Evolutionary conservation across 2,329 filamentous ascomycete species (phyloP).

Genomic region (Aspergillus tanneri): DNA sequence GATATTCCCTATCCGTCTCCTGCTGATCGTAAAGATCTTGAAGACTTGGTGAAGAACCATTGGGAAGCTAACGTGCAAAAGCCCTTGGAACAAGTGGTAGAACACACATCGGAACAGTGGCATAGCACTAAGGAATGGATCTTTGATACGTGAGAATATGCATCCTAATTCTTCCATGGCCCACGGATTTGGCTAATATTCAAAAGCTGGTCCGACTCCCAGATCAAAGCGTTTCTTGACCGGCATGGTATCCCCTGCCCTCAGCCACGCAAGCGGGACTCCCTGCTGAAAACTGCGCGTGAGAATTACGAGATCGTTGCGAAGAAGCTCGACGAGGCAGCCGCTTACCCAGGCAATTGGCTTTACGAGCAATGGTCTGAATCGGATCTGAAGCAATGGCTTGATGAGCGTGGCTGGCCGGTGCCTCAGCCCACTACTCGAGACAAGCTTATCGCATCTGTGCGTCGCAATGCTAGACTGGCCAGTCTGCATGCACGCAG

Average conservation of each 20-base stretch:
- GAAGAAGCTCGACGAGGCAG: slow-evolving; percentile 71
- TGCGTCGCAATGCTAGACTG: slow-evolving; percentile 86
- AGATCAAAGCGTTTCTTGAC: slow-evolving; percentile 90
- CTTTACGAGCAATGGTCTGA: slow-evolving; percentile 88
- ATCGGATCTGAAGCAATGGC: slow-evolving; percentile 90
- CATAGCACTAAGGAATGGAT: slow-evolving; percentile 81
- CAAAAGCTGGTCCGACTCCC: slow-evolving; percentile 81
- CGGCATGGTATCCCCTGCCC: slow-evolving; percentile 83
- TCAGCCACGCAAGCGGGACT: slow-evolving; percentile 82
- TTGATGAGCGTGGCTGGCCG: slow-evolving; percentile 82
- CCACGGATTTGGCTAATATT: slow-evolving; percentile 38
- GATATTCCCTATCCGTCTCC: slow-evolving; percentile 85
- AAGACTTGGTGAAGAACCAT: slow-evolving; percentile 82
- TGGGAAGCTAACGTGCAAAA: slow-evolving; percentile 77
- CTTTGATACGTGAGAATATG: slow-evolving; percentile 66
- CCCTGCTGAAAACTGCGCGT: slow-evolving; percentile 72
- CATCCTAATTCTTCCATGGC: slow-evolving; percentile 5
- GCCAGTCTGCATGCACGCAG: slow-evolving; percentile 68
- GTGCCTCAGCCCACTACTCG: slow-evolving; percentile 80
- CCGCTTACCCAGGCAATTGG: slow-evolving; percentile 92
- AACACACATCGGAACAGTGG: slow-evolving; percentile 71
- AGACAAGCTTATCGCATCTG: slow-evolving; percentile 81
- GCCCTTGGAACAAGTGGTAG: slow-evolving; percentile 74
- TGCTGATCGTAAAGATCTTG: slow-evolving; percentile 90
- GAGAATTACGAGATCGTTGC: slow-evolving; percentile 77